Percentiles rank a stretch among this genome's conserved stretches.
Conservation (phyloP, 495 filamentous ascomycete species). For the Penicillium maclennaniae region DNA sequence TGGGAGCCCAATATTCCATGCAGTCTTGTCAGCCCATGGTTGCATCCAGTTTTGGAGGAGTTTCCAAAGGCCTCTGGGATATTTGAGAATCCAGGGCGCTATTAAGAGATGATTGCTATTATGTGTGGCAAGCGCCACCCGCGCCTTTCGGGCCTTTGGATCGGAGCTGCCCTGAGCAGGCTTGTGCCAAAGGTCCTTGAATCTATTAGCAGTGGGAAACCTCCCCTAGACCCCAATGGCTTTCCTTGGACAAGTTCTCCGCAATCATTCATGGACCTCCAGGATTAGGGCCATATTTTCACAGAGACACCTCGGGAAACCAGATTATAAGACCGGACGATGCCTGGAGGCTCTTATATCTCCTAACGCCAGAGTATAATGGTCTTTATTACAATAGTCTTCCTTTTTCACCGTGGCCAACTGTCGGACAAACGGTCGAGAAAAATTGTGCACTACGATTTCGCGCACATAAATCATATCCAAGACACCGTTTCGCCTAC, state of each 20-base stretch:
- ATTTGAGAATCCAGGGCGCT: background rate
- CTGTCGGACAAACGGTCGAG: background rate
- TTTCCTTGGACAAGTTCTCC: constrained; percentile 17
- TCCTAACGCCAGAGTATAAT: background rate
- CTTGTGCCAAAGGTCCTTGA: constrained; percentile 11
- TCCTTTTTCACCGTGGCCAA: background rate
- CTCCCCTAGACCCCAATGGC: constrained; percentile 11
- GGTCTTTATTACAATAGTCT: background rate
- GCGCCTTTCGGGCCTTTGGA: constrained; percentile 9
- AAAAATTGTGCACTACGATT: constrained; percentile 1
- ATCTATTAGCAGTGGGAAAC: constrained; percentile 3
- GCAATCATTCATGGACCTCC: constrained; percentile 18
- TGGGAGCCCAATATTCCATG: constrained; percentile 16
- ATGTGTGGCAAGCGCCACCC: constrained; percentile 12
- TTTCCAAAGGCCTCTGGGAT: background rate
- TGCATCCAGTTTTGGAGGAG: constrained; percentile 17
- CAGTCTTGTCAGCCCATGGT: constrained; percentile 17
- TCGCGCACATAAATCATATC: background rate
- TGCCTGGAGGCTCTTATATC: constrained; percentile 5
- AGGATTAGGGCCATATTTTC: constrained; percentile 15
- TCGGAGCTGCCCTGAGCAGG: constrained; percentile 10
- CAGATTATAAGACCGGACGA: background rate
- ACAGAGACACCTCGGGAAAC: no score
- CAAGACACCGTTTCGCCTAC: background rate
- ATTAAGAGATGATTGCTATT: constrained; percentile 5